These are phyloP conservation scores for Leucaena leucocephala DNA, from an alignment of 306 rosid genomes.

Conservation along the genomic window DNA sequence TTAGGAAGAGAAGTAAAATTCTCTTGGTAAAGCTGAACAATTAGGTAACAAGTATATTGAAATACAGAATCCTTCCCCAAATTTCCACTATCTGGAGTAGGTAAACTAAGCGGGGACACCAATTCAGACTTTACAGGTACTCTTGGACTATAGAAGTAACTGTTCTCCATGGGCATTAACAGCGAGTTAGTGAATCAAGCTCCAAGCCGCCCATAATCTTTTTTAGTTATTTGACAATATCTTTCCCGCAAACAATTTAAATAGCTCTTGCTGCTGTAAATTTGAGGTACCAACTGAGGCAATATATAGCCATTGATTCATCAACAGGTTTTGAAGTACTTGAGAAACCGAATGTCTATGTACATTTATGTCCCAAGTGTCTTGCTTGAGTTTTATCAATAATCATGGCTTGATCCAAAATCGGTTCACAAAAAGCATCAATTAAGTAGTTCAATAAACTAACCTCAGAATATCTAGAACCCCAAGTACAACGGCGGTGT, in stretches of 20 bases:
- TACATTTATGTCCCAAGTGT: background rate
- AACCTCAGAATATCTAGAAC: slow-evolving; percentile 85
- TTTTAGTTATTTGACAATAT: background rate
- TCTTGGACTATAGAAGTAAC: slow-evolving; percentile 2
- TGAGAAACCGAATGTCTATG: background rate
- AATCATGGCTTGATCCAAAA: background rate
- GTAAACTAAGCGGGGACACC: background rate
- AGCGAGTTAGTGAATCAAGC: background rate
- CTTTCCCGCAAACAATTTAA: slow-evolving; percentile 15
- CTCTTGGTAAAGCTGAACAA: background rate
- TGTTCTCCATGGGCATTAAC: slow-evolving; percentile 2
- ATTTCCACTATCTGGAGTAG: background rate
- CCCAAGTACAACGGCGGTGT: slow-evolving; percentile 82
- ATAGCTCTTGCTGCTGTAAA: slow-evolving; percentile 10
- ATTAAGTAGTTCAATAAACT: slow-evolving; percentile 40
- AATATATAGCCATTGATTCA: background rate
- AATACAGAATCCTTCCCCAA: background rate
- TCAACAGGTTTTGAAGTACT: background rate
- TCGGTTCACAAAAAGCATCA: slow-evolving; percentile 24
- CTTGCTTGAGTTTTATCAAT: background rate
- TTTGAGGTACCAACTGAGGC: slow-evolving; percentile 1
- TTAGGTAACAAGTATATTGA: background rate
- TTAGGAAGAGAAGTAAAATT: background rate
- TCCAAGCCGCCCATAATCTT: slow-evolving; percentile 7
- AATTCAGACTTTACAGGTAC: background rate